Percentiles rank a stretch among this genome's conserved stretches.
phyloP scores from a whole-genome alignment of 1,139 yeast species.

The Geotrichum citri-aurantii region DNA sequence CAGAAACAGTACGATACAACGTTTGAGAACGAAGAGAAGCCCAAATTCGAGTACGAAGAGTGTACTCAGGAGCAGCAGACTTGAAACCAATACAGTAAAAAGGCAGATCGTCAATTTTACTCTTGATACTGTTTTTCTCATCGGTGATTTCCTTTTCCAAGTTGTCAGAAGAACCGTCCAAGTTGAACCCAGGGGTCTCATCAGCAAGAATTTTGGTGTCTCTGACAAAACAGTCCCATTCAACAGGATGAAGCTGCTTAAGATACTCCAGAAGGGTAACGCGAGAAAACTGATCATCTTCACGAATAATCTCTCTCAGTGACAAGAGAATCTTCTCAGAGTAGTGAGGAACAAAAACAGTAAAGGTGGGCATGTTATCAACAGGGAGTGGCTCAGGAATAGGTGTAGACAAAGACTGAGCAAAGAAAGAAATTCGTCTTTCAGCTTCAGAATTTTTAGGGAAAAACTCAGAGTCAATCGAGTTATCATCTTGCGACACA shows the following conservation, averaged over 20 bases:
- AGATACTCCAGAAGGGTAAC: slow-evolving; percentile 93
- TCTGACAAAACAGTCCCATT: slow-evolving; percentile 98
- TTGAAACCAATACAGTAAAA: slow-evolving; percentile 99
- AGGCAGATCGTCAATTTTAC: slow-evolving; percentile 93
- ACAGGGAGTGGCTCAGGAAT: slow-evolving; percentile 98
- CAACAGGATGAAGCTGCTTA: slow-evolving; percentile 96
- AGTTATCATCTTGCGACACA: slow-evolving; percentile 95
- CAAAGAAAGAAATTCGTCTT: slow-evolving; percentile 98
- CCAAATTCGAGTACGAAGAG: slow-evolving; percentile 98
- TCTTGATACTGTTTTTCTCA: slow-evolving; percentile 64
- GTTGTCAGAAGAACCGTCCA: slow-evolving; percentile 28
- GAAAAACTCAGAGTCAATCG: slow-evolving; percentile 90
- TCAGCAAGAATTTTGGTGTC: slow-evolving; percentile 98
- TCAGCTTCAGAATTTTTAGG: slow-evolving; percentile 96
- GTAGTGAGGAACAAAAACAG: slow-evolving; percentile 96
- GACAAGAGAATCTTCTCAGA: slow-evolving; percentile 94
- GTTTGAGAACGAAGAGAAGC: slow-evolving; percentile 98
- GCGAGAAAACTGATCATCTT: slow-evolving; percentile 96
- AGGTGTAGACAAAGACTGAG: slow-evolving; percentile 96
- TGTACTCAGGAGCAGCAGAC: slow-evolving; percentile 98
- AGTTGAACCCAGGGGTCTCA: slow-evolving; percentile 44
- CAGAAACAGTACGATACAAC: slow-evolving; percentile 95
- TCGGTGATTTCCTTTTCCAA: slow-evolving; percentile 49
- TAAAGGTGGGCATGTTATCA: slow-evolving; percentile 98
- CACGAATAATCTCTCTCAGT: slow-evolving; percentile 94